phyloP scores from a whole-genome alignment of 1,139 yeast genomes.

The Pichia sp. region DNA sequence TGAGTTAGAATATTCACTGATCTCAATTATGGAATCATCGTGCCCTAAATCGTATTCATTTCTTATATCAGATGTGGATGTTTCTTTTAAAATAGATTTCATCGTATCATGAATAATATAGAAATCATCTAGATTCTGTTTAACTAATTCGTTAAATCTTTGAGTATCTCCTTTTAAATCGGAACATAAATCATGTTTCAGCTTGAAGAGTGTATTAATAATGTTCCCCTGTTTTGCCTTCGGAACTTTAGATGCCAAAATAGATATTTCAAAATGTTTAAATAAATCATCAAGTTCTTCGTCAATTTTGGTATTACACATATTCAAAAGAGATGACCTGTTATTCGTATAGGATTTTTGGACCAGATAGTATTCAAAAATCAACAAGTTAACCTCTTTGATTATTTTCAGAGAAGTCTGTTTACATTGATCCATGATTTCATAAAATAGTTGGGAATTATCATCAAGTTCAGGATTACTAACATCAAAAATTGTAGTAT shows the following conservation, averaged over 20 bases:
- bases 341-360: slow-evolving; percentile 13
- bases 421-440: slow-evolving; percentile 21
- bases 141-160: slow-evolving; percentile 21
- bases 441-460: slow-evolving; percentile 17
- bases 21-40: slow-evolving; percentile 13
- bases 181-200: slow-evolving; percentile 17
- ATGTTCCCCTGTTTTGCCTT: slow-evolving; percentile 13
- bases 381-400: slow-evolving; percentile 22
- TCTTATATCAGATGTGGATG: neutral
- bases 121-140: slow-evolving; percentile 25
- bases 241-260: slow-evolving; percentile 11
- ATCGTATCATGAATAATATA: slow-evolving; percentile 23
- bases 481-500: slow-evolving; percentile 20
- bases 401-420: slow-evolving; percentile 20
- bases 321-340: slow-evolving; percentile 13
- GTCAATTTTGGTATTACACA: slow-evolving; percentile 21
- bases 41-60: neutral
- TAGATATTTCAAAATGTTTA: slow-evolving; percentile 8
- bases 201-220: slow-evolving; percentile 11
- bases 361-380: slow-evolving; percentile 25
- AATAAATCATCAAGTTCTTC: slow-evolving; percentile 17
- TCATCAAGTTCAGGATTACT: slow-evolving; percentile 18
- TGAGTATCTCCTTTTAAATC: slow-evolving; percentile 22
- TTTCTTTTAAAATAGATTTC: slow-evolving; percentile 14
- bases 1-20: slow-evolving; percentile 12